phyloP scores from a whole-genome alignment of 495 filamentous ascomycete genomes.

The Penicillium riverlandense region DNA sequence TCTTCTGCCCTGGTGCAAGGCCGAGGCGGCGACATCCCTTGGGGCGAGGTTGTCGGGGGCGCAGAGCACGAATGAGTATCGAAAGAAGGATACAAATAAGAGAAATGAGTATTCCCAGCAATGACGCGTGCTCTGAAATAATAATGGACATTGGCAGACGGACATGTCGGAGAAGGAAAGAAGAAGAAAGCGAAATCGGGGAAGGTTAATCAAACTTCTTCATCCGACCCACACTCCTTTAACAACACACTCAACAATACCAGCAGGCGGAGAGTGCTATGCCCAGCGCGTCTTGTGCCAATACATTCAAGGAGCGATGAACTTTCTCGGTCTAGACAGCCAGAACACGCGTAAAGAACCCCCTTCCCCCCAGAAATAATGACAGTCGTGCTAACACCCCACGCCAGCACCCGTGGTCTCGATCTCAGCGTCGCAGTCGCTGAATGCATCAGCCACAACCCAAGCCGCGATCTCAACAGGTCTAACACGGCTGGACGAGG shows the following conservation, averaged over 20 bases:
- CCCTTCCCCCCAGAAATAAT: too few species aligned
- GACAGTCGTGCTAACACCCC: neutral
- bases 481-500: conserved; percentile 52
- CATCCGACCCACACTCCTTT: too few species aligned
- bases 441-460: conserved; percentile 51
- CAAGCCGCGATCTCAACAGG: conserved; percentile 58
- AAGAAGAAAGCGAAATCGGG: neutral
- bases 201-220: too few species aligned
- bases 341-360: conserved; percentile 17
- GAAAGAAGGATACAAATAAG: conserved; percentile 1
- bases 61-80: neutral
- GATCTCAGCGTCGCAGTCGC: conserved; percentile 77
- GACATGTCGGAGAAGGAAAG: neutral
- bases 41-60: neutral
- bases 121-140: too few species aligned
- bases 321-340: conserved; percentile 19
- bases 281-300: too few species aligned
- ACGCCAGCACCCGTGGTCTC: conserved; percentile 60
- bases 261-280: too few species aligned
- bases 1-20: conserved; percentile 12
- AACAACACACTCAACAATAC: too few species aligned
- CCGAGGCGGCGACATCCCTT: conserved; percentile 32
- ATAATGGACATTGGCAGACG: neutral
- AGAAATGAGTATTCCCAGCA: neutral
- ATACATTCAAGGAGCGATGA: too few species aligned